These are phyloP conservation scores for Boeremia lycopersici DNA, from an alignment of 2,329 filamentous ascomycete genomes.

Conservation along the genomic window DNA sequence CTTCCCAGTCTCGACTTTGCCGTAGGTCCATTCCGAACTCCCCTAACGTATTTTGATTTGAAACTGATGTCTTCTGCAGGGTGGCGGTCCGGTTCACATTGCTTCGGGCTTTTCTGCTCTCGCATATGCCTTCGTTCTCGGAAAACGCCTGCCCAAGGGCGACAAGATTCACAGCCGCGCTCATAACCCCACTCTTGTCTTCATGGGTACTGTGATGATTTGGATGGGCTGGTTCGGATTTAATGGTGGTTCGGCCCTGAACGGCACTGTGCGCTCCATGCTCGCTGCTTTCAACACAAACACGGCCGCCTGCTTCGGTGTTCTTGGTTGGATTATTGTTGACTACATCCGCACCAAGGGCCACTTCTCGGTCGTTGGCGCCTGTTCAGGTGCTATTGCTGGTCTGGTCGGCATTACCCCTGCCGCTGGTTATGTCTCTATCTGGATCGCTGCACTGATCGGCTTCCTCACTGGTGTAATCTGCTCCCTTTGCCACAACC, in stretches of 20 bases:
- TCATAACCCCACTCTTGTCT: constrained; percentile 68
- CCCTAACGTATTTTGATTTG: not conserved
- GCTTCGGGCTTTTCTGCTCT: constrained; percentile 67
- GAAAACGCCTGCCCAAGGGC: constrained; percentile 60
- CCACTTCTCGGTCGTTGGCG: constrained; percentile 61
- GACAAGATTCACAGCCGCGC: constrained; percentile 60
- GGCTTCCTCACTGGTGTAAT: constrained; percentile 61
- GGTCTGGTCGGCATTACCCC: constrained; percentile 67
- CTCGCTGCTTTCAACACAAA: constrained; percentile 65
- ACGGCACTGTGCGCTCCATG: constrained; percentile 60
- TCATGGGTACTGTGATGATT: constrained; percentile 67
- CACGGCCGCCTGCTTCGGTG: constrained; percentile 59
- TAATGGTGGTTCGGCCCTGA: constrained; percentile 59
- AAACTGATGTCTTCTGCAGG: constrained; percentile 1
- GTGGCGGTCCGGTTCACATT: constrained; percentile 69
- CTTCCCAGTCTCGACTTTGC: constrained; percentile 66
- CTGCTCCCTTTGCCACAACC: constrained; percentile 56
- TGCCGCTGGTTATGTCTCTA: constrained; percentile 59
- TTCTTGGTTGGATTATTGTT: constrained; percentile 61
- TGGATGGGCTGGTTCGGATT: constrained; percentile 70
- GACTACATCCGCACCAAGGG: constrained; percentile 60
- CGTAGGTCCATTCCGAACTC: constrained; percentile 27
- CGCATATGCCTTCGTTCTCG: constrained; percentile 68
- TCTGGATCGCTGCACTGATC: constrained; percentile 62
- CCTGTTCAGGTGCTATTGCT: constrained; percentile 63